Base-by-base conservation (phyloP, 2,329 filamentous ascomycete genomes). In the Penicillium polonicum region DNA sequence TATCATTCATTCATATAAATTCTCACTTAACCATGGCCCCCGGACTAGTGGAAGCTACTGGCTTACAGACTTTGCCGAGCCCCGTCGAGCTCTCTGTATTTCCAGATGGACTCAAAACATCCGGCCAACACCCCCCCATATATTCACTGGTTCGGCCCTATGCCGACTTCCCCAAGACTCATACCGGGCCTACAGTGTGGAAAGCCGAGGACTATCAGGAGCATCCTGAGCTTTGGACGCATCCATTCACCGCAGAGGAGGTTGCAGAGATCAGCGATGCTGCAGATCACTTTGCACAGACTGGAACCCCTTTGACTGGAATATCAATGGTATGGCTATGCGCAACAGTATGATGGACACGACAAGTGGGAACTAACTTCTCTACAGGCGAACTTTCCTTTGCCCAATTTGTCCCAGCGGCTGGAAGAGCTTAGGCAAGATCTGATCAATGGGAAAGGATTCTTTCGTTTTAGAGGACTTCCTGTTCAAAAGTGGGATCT, bases 401-500 rank as follows among this genome's bases (percentile, higher is more conserved):
- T 90, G 1, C 83, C 84, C 0, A 78, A 75, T n/a, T 79, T 89
- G 50, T 76, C 78, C 7, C 63, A 69, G 2, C 80, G 83, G 43
- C 74, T 89, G 17, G 74, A 72, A 10, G 75, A 80, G 3, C 79
- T 89, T 60, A 80, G 84, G 41, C 79, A 82, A 19, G 87, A 89
- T 58, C 77, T 89, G n/a, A 74, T 94, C 52, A 85, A 94, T 69
- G 91, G 90, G 61, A 92, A 92, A 69, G 91, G 91, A 17, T 95
- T 95, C 76, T 88, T 92, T 60, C 82, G 95, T 15, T 92, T 94
- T 79, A 93, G 92, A 72, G 85, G 88, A 39, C 87, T 95, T 70
- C 91, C 90, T 0, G 88, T 91, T 0, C 68, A 81, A 27, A 72
- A 82, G 73, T 95, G 91, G 91, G 85, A 87, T 1, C 83, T 85